Evolutionary conservation across 1,139 yeast genomes (phyloP).

Genomic region (Kurtzmaniella quercitrusa): DNA sequence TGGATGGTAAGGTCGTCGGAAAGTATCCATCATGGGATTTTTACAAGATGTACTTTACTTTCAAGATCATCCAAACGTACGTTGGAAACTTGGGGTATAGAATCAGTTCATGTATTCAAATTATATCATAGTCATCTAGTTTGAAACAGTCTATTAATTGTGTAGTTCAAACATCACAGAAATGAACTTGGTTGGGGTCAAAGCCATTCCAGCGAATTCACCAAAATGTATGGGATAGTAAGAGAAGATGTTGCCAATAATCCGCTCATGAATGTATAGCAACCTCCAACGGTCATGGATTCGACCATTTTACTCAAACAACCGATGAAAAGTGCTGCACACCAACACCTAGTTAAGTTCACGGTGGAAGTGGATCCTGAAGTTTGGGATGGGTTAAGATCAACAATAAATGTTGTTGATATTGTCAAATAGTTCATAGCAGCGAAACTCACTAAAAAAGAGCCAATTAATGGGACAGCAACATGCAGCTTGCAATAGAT

Average conservation of each 20-base stretch:
- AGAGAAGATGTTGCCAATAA: neutral
- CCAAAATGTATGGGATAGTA: neutral
- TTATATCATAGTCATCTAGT: no score
- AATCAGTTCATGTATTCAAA: no score
- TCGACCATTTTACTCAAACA: conserved; percentile 53
- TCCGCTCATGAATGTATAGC: conserved; percentile 53
- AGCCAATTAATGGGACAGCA: conserved; percentile 52
- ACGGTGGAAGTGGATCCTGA: conserved; percentile 61
- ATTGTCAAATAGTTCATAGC: conserved; percentile 48
- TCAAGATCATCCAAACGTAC: neutral
- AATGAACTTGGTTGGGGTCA: neutral
- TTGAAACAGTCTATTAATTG: no score
- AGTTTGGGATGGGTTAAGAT: conserved; percentile 53
- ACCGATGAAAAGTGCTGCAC: conserved; percentile 61
- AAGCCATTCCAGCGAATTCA: neutral
- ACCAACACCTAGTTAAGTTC: conserved; percentile 56
- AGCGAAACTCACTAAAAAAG: conserved; percentile 51
- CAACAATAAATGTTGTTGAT: conserved; percentile 55
- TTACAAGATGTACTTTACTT: no score
- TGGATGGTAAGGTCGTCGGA: conserved; percentile 27
- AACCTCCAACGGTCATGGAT: conserved; percentile 56
- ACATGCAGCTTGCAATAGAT: conserved; percentile 43
- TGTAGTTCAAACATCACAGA: no score
- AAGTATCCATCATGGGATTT: no score
- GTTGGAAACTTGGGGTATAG: no score